Evolutionary conservation across 257 asterid genomes (phyloP).

Genomic region (Ajuga chamaepitys): DNA sequence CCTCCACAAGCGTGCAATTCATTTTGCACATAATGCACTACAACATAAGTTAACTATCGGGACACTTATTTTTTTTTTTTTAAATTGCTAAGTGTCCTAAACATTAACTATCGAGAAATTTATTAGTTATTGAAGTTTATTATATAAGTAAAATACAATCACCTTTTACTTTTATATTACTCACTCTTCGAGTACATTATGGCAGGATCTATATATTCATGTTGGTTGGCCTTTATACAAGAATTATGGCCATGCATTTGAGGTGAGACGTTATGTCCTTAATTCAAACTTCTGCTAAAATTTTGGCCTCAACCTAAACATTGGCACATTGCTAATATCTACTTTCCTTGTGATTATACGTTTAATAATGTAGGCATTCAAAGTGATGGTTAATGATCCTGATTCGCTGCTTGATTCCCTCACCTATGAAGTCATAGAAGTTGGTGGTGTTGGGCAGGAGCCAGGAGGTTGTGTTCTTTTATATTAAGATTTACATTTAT

Average conservation of each 20-base stretch:
- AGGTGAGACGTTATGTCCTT: constrained; percentile 39
- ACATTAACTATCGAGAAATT: too few relatives aligned
- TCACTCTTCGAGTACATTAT: constrained; percentile 14
- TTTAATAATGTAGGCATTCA: constrained; percentile 62
- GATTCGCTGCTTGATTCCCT: constrained; percentile 76
- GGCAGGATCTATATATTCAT: constrained; percentile 83
- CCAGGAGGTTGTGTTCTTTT: constrained; percentile 52
- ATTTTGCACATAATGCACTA: too few relatives aligned
- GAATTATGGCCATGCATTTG: constrained; percentile 95
- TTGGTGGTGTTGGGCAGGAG: constrained; percentile 79
- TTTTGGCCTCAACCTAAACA: neutral
- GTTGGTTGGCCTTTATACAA: constrained; percentile 94
- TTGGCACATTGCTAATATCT: neutral
- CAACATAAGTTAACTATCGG: too few relatives aligned
- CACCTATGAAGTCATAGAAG: constrained; percentile 89
- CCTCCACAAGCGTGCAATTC: too few relatives aligned
- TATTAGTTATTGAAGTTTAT: too few relatives aligned
- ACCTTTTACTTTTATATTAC: too few relatives aligned
- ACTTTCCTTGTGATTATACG: neutral
- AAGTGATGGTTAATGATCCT: constrained; percentile 78
- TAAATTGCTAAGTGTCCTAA: too few relatives aligned
- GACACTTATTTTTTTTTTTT: too few relatives aligned
- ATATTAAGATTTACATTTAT: neutral
- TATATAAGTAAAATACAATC: too few relatives aligned
- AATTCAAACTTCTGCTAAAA: neutral